Percentiles rank a stretch among this genome's conserved stretches.
Evolutionary conservation across 169 alveolate genomes (phyloP).

Genomic region (Condylostoma magnum): DNA sequence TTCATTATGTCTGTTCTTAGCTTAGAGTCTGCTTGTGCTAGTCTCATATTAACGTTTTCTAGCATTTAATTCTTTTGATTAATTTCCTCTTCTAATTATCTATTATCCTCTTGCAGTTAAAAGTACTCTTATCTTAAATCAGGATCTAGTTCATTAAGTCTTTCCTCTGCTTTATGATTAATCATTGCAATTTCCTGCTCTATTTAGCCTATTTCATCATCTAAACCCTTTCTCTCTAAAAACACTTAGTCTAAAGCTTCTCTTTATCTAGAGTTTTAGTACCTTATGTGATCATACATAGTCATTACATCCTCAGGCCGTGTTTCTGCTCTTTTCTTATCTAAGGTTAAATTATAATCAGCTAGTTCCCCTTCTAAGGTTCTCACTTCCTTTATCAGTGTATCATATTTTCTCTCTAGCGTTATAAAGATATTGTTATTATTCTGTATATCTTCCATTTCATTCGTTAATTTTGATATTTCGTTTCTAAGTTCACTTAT

Average conservation of each 20-base stretch:
- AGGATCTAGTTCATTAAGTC: conserved; percentile 80
- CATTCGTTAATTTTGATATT: conserved; percentile 66
- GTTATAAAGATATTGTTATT: conserved; percentile 59
- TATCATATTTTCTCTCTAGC: conserved; percentile 60
- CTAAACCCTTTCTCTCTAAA: conserved; percentile 82
- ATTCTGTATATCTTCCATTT: conserved; percentile 68
- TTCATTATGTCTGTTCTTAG: conserved; percentile 69
- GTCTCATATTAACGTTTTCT: conserved; percentile 60
- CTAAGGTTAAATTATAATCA: conserved; percentile 89
- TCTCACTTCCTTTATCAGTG: conserved; percentile 44
- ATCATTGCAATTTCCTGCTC: conserved; percentile 66
- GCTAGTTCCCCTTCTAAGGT: conserved; percentile 90
- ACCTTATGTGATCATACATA: conserved; percentile 58
- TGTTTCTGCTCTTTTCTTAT: conserved; percentile 83
- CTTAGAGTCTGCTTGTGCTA: conserved; percentile 60
- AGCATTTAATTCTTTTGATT: conserved; percentile 52
- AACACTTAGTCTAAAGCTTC: conserved; percentile 79
- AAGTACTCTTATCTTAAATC: conserved; percentile 77
- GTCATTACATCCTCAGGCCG: conserved; percentile 87
- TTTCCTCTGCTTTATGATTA: conserved; percentile 59
- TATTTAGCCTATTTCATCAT: conserved; percentile 65
- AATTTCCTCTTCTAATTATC: conserved; percentile 49
- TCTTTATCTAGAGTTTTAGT: conserved; percentile 79
- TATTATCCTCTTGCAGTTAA: conserved; percentile 67
- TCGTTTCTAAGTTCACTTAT: conserved; percentile 62